Evolutionary conservation across 805 yeast genomes (phyloP), one percentile per base, ranked within the genome.

Genomic region (Aciculoconidium aculeatum): DNA sequence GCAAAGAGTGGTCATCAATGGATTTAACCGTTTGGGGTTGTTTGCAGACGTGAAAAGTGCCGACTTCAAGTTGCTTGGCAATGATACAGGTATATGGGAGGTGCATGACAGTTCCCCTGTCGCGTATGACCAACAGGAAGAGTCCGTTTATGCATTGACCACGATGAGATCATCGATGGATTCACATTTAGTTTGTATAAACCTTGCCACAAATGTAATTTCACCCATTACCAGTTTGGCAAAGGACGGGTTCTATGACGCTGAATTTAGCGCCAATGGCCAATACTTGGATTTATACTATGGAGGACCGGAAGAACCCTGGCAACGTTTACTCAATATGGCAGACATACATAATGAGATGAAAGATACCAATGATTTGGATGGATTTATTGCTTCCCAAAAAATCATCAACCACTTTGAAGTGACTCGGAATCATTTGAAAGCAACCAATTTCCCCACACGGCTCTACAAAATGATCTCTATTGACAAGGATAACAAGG

Each of bases 371-470:
- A 17, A 25, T 7, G 26, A 25, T 9, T 18, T 18, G n/a, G 34
- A 21, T n/a, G 23, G 17, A 13, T 27, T 39, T 16, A 38, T 58
- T n/a, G 31, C 30, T 1, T 26, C 26, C 3, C 11, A 20, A 1
- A 42, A 40, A 1, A 27, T 35, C 1, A 27, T 53, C 15, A 54
- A 54, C 34, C 33, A 42, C 21, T 39, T 31, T 18, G 40, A 45
- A 5, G 26, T 30, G 3, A 41, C 51, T 2, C 17, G 36, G 3
- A 21, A 23, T 6, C 33, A 36, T n/a, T 30, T 65, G n/a, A 37
- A 48, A 12, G 40, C 47, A 7, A 67, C 59, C 34, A 70, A 66
- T 31, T 31, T 75, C 1, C 88, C 88, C 3, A 55, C 64, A n/a
- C 72, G 57, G 34, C 41, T 45, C n/a, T 70, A 55, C 36, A 44